Conservation (phyloP, 192 early-diverging fungal species). For the Geosiphon pyriformis region DNA sequence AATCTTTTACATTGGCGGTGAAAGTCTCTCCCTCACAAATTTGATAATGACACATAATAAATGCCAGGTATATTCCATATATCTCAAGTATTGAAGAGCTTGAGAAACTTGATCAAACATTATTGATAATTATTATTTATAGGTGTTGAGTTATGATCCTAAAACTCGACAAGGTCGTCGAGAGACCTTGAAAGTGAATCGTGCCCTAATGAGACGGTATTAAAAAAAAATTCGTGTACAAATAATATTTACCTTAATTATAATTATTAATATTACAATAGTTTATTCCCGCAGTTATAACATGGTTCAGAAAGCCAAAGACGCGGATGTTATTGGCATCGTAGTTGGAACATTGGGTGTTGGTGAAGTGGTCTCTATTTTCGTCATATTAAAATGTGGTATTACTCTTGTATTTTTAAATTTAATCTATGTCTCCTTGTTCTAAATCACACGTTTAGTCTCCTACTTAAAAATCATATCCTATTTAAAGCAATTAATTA, state of each 20-base stretch:
- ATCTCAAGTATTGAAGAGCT: not conserved
- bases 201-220: constrained; percentile 53
- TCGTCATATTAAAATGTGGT: not conserved
- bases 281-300: constrained; percentile 63
- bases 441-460: constrained; percentile 33
- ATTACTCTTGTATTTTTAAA: not conserved
- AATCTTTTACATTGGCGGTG: constrained; percentile 80
- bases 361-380: constrained; percentile 47
- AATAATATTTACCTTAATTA: constrained; percentile 2
- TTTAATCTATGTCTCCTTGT: not conserved
- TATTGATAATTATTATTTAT: not conserved
- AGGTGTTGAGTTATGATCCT: constrained; percentile 70
- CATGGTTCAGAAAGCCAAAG: constrained; percentile 86
- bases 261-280: too few species aligned
- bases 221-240: too few species aligned
- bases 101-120: constrained; percentile 13
- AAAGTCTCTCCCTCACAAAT: constrained; percentile 80
- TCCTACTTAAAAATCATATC: constrained; percentile 82
- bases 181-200: constrained; percentile 53
- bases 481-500: constrained; percentile 71
- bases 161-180: constrained; percentile 42
- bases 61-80: constrained; percentile 35
- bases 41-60: constrained; percentile 74
- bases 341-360: constrained; percentile 94
- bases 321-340: constrained; percentile 89